phyloP scores from a whole-genome alignment of 2,329 filamentous ascomycete genomes.

The Chaetomium sp. region DNA sequence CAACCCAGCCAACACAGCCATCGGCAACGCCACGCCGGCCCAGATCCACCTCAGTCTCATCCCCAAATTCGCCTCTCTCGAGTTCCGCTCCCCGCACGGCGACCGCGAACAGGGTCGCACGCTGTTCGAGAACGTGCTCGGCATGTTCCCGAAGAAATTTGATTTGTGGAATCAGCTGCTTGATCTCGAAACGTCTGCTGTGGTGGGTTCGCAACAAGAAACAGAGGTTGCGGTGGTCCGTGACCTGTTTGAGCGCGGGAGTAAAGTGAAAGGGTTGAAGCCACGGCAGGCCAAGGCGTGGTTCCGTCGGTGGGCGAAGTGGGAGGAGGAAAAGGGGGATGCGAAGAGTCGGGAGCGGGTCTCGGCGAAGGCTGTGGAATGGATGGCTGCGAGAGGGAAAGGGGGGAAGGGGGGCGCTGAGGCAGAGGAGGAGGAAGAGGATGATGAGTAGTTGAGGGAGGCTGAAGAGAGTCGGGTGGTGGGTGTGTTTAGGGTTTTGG shows the following conservation, averaged over 20 bases:
- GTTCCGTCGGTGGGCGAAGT: conserved; percentile 88
- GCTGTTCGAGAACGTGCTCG: conserved; percentile 82
- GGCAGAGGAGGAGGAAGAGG: conserved; percentile 24
- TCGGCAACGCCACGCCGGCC: conserved; percentile 24
- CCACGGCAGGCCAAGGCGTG: conserved; percentile 75
- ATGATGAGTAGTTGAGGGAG: background rate
- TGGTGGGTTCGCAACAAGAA: conserved; percentile 33
- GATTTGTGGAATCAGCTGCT: conserved; percentile 91
- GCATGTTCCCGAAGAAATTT: conserved; percentile 78
- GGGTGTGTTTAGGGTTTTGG: background rate
- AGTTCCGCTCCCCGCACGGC: conserved; percentile 78
- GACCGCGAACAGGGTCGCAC: conserved; percentile 89
- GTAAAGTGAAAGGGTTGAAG: conserved; percentile 65
- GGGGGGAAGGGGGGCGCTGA: conserved; percentile 26
- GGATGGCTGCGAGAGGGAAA: conserved; percentile 39
- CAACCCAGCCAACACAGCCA: conserved; percentile 34
- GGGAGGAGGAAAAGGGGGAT: conserved; percentile 71
- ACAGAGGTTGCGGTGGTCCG: conserved; percentile 52
- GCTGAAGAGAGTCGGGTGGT: background rate
- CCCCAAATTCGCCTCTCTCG: conserved; percentile 81
- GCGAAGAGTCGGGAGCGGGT: conserved; percentile 65
- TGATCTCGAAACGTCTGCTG: conserved; percentile 64
- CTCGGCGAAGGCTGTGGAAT: conserved; percentile 63
- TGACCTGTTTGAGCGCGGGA: conserved; percentile 75
- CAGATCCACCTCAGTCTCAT: conserved; percentile 65